Base-by-base conservation (phyloP, 192 early-diverging fungal species). In the Funneliformis geosporum region DNA sequence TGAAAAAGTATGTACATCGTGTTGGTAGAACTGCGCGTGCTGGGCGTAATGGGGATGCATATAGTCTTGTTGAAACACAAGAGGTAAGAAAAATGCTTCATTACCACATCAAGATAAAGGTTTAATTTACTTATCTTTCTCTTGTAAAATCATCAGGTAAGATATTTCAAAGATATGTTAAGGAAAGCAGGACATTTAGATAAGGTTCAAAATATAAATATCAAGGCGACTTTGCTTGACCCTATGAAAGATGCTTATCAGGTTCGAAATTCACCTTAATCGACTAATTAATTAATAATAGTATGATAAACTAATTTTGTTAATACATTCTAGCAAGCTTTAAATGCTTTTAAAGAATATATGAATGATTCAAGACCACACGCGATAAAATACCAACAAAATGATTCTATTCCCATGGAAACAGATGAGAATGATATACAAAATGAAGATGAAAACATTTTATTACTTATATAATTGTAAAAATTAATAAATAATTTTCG, bases 1-100 rank as follows among this genome's bases (percentile, higher is more conserved):
- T 94, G 88, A 89, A 91, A 76, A 91, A 92, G 82, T 98, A 97
- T 79, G 89, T 96, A n/a, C 97, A 98, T 79, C 90, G 97, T 74
- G 93, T 96, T 0, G 97, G 97, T 7, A 88, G 97, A 75, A 96
- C 95, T 3, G 96, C 95, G 14, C 90, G 96, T 79, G 96, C 96
- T 8, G 96, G 95, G 9, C 85, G 93, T 28, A 84, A 89, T n/a
- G 96, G 96, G 38, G 81, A 85, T 8, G 94, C 94, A 0, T 94
- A 92, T 69, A 93, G 93, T 4, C 77, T 95, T 42, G 89, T 94
- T 3, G 94, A 90, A 46, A 83, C 81, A 62, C 85, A 92, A 79
- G 92, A 94, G 77, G 76, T 78, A 67, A 68, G 33, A 55, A 64
- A 64, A 28, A 27, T 42, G 0, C 42, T 68, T 68, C 40, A 38